These are phyloP conservation scores for Coniferiporia weirii DNA, from an alignment of 1,284 basidiomycete species.

Conservation along the genomic window DNA sequence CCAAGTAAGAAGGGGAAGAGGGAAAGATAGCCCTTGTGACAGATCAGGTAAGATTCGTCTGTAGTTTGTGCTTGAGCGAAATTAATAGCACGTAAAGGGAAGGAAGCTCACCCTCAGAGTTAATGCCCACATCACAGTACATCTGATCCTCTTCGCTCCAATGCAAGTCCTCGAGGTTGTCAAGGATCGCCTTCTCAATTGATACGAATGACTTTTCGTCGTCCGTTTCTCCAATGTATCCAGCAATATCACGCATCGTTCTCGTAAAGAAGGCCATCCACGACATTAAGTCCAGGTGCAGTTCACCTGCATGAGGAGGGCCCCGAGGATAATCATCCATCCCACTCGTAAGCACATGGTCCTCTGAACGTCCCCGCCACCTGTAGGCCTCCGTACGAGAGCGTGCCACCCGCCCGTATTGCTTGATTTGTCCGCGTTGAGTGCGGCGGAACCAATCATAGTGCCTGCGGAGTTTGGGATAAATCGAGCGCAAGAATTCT, in stretches of 20 bases:
- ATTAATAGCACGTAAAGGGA: not conserved
- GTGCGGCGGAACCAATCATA: slow-evolving; percentile 95
- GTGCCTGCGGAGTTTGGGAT: slow-evolving; percentile 79
- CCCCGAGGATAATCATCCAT: slow-evolving; percentile 94
- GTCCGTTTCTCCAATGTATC: slow-evolving; percentile 77
- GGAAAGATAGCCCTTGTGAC: slow-evolving; percentile 89
- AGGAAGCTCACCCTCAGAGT: slow-evolving; percentile 63
- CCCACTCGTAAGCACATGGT: slow-evolving; percentile 88
- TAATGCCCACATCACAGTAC: slow-evolving; percentile 89
- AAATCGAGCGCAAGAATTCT: slow-evolving; percentile 73
- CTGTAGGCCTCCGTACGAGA: slow-evolving; percentile 88
- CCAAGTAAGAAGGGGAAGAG: slow-evolving; percentile 88
- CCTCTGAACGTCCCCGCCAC: slow-evolving; percentile 87
- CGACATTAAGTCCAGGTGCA: slow-evolving; percentile 87
- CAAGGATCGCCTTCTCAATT: slow-evolving; percentile 75
- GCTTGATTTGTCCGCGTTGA: slow-evolving; percentile 88
- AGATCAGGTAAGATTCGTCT: slow-evolving; percentile 90
- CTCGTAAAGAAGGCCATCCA: slow-evolving; percentile 94
- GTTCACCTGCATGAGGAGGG: slow-evolving; percentile 82
- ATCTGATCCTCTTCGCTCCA: slow-evolving; percentile 87
- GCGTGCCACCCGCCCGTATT: slow-evolving; percentile 76
- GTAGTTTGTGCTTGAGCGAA: slow-evolving; percentile 6
- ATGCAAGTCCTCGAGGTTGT: slow-evolving; percentile 90
- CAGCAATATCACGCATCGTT: slow-evolving; percentile 84
- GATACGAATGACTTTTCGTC: slow-evolving; percentile 72